phyloP scores from a whole-genome alignment of 179 eudicot species.

The Silene vulgaris region DNA sequence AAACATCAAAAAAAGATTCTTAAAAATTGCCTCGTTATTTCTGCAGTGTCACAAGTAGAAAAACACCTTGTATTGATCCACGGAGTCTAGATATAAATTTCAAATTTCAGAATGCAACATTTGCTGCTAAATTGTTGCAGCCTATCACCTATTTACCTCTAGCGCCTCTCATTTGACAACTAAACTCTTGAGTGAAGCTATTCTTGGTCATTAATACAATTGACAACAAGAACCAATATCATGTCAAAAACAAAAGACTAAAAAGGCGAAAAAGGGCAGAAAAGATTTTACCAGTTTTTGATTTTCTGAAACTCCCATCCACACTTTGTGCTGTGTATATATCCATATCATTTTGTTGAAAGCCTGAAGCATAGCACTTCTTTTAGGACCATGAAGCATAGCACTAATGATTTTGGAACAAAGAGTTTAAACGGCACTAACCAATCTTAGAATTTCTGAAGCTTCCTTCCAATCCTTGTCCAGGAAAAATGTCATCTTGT shows the following conservation, averaged over 20 bases:
- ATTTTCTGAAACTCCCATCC: slow-evolving; percentile 60
- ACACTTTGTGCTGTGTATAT: slow-evolving; percentile 43
- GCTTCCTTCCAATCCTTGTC: slow-evolving; percentile 61
- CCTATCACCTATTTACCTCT: background rate
- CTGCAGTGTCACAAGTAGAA: too few relatives aligned
- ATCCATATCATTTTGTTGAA: slow-evolving; percentile 32
- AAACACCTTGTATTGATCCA: too few relatives aligned
- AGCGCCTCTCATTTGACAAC: background rate
- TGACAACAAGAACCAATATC: background rate
- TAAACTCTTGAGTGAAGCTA: background rate
- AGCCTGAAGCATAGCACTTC: slow-evolving; percentile 29
- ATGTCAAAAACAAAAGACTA: background rate
- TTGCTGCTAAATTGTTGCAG: background rate
- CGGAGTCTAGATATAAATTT: too few relatives aligned
- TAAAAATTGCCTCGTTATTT: too few relatives aligned
- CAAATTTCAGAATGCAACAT: too few relatives aligned
- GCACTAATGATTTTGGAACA: slow-evolving; percentile 1
- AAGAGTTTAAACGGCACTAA: slow-evolving; percentile 25
- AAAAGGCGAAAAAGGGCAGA: background rate
- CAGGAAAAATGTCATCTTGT: slow-evolving; percentile 39
- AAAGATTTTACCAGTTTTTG: slow-evolving; percentile 44
- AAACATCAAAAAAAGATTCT: too few relatives aligned
- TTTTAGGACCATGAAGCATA: slow-evolving; percentile 3
- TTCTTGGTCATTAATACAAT: background rate
- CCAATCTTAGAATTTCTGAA: slow-evolving; percentile 56